phyloP scores from a whole-genome alignment of 495 filamentous ascomycete genomes.

The Penicillium arizonense region DNA sequence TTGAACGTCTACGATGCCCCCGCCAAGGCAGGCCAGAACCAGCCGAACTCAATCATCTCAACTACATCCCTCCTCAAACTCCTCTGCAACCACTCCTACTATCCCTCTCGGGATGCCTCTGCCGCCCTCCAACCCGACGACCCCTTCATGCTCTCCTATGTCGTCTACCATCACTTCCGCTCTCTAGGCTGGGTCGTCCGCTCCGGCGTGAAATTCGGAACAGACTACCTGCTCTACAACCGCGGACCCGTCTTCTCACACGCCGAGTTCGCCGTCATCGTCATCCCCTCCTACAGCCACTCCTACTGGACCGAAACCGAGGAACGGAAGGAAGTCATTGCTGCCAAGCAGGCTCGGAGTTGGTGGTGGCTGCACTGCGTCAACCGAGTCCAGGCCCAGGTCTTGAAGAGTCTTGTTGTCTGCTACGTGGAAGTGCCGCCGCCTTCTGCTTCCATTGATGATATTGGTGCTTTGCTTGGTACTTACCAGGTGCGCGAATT shows the following conservation, averaged over 20 bases:
- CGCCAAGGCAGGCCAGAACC: constrained; percentile 30
- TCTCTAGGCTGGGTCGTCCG: constrained; percentile 96
- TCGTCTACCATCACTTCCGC: constrained; percentile 93
- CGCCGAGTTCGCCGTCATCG: constrained; percentile 83
- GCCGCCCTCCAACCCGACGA: constrained; percentile 61
- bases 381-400: constrained; percentile 86
- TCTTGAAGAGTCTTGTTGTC: constrained; percentile 82
- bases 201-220: constrained; percentile 89
- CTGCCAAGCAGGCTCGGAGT: constrained; percentile 49
- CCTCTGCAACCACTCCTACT: constrained; percentile 67
- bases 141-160: constrained; percentile 81
- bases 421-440: constrained; percentile 90
- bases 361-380: constrained; percentile 95
- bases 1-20: constrained; percentile 58
- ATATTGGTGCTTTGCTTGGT: constrained; percentile 62
- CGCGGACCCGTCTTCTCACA: constrained; percentile 94
- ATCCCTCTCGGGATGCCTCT: constrained; percentile 50
- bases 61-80: constrained; percentile 54
- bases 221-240: constrained; percentile 91
- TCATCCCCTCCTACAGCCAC: constrained; percentile 79
- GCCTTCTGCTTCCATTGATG: constrained; percentile 46
- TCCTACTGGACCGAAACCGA: constrained; percentile 64
- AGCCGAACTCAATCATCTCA: constrained; percentile 29
- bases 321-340: constrained; percentile 44
- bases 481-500: constrained; percentile 82